Conservation (phyloP, 495 filamentous ascomycete genomes). For the Aspergillus indologenus region DNA sequence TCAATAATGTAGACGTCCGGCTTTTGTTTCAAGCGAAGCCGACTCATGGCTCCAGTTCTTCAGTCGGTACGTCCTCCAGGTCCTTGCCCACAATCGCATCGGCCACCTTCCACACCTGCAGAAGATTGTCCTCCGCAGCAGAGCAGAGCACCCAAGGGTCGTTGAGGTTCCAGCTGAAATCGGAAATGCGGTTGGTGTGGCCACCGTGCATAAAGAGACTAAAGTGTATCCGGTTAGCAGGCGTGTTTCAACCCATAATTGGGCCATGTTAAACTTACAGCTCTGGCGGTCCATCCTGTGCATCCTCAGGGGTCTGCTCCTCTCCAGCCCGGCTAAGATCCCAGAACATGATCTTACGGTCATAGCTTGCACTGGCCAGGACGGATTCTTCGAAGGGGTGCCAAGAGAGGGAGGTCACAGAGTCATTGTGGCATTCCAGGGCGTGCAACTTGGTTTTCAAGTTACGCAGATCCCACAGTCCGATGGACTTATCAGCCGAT, state of each 20-base stretch:
- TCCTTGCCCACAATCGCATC: constrained; percentile 84
- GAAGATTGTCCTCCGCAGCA: constrained; percentile 93
- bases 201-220: constrained; percentile 98
- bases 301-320: constrained; percentile 91
- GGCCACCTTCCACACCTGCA: constrained; percentile 96
- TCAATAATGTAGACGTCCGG: constrained; percentile 1
- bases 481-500: constrained; percentile 91
- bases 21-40: background rate
- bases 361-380: constrained; percentile 85
- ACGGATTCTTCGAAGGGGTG: constrained; percentile 86
- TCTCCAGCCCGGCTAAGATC: constrained; percentile 86
- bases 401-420: constrained; percentile 89
- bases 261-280: constrained; percentile 59
- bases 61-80: constrained; percentile 69
- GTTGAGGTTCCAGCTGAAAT: constrained; percentile 96
- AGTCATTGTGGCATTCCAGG: constrained; percentile 78
- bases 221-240: constrained; percentile 11
- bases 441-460: constrained; percentile 81
- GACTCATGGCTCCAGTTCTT: constrained; percentile 65
- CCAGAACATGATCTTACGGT: constrained; percentile 94
- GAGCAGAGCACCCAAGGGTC: constrained; percentile 94
- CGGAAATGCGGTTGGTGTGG: constrained; percentile 91
- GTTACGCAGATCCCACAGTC: constrained; percentile 91
- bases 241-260: constrained; percentile 2
- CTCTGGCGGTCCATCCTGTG: constrained; percentile 95